A percentile compares a stretch with the other conserved stretches of the same genome.
These are phyloP conservation scores for Sporothrix pallida DNA, from an alignment of 2,329 filamentous ascomycete genomes.

Conservation along the genomic window DNA sequence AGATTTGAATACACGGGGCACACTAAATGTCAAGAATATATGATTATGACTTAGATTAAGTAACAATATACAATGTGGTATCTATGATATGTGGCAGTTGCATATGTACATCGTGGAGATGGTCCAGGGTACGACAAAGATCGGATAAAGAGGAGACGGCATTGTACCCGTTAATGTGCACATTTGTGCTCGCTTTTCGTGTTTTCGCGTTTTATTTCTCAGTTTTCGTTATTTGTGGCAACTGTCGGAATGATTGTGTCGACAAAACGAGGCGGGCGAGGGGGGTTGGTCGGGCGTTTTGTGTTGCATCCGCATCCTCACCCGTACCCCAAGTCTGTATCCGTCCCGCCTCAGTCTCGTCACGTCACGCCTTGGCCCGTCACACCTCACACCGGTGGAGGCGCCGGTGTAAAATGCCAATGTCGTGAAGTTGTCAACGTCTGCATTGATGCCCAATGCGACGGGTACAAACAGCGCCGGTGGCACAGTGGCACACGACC, in stretches of 20 bases:
- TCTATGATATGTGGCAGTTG: not conserved
- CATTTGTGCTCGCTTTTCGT: not conserved
- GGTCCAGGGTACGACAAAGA: not conserved
- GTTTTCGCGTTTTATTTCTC: not conserved
- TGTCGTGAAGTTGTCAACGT: too few species aligned
- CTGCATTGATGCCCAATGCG: slow-evolving; percentile 19
- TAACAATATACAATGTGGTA: not conserved
- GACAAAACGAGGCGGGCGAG: not conserved
- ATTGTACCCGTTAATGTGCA: not conserved
- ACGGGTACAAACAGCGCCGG: too few species aligned
- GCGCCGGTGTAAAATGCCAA: not conserved
- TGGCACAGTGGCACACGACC: not conserved
- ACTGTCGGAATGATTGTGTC: not conserved
- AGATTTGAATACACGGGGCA: slow-evolving; percentile 47
- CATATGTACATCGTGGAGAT: not conserved
- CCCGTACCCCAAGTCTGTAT: not conserved
- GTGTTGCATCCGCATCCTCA: not conserved
- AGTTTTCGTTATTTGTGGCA: not conserved
- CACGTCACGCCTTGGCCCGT: not conserved
- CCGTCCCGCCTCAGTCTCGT: not conserved
- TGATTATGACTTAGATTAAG: not conserved
- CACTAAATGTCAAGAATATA: not conserved
- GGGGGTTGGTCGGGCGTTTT: not conserved
- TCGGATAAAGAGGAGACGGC: not conserved
- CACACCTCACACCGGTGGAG: not conserved